Evolutionary conservation across 441 rosid species (phyloP).

Genomic region (Capsella rubella): DNA sequence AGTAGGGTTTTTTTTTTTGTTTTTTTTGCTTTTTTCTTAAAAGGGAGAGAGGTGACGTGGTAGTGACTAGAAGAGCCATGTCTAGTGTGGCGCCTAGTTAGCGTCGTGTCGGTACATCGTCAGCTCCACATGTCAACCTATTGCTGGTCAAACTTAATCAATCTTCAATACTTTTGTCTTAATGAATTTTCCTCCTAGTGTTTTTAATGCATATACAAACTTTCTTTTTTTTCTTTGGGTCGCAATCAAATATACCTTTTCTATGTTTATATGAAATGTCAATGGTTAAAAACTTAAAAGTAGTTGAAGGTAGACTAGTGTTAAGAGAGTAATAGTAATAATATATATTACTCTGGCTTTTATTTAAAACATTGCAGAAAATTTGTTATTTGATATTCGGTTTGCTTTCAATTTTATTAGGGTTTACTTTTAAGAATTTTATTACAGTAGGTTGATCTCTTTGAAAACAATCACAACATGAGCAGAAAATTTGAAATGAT

Average conservation of each 20-base stretch:
- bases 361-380: not conserved
- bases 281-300: not conserved
- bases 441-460: not conserved
- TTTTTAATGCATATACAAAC: not conserved
- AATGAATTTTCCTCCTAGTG: not conserved
- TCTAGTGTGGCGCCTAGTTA: slow-evolving; percentile 46
- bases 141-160: slow-evolving; percentile 35
- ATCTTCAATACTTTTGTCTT: not conserved
- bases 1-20: not conserved
- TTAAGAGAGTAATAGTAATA: not conserved
- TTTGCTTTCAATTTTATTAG: no score
- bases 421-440: not conserved
- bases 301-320: no score
- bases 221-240: not conserved
- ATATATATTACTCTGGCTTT: not conserved
- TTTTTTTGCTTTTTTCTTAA: not conserved
- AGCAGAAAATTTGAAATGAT: not conserved
- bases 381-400: not conserved
- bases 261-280: not conserved
- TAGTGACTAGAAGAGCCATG: slow-evolving; percentile 33
- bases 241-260: slow-evolving; percentile 25
- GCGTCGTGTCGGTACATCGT: slow-evolving; percentile 43
- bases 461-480: not conserved
- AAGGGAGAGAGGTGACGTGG: slow-evolving; percentile 42
- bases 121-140: slow-evolving; percentile 47